Percentiles rank a stretch among this genome's conserved stretches.
Evolutionary conservation across 2,329 filamentous ascomycete genomes (phyloP).

Genomic region (Aspergillus sp.): DNA sequence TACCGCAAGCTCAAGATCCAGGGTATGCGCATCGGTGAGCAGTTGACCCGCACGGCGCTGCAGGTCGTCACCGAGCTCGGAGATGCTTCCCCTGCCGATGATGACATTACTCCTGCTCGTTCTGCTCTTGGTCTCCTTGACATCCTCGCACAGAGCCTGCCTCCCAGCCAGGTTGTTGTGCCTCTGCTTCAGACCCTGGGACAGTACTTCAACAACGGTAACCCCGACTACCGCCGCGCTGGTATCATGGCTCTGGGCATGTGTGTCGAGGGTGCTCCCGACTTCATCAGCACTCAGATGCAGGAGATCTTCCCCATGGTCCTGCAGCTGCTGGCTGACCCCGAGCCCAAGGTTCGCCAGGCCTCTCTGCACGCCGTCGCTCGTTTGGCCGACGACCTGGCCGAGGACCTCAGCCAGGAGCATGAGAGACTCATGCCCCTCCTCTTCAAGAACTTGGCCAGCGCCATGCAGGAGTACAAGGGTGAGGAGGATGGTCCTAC

Average conservation of each 20-base stretch:
- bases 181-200: conserved; percentile 86
- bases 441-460: conserved; percentile 84
- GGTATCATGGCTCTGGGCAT: conserved; percentile 90
- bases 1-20: conserved; percentile 97
- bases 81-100: conserved; percentile 67
- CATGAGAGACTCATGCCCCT: conserved; percentile 82
- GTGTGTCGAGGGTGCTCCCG: conserved; percentile 93
- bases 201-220: conserved; percentile 71
- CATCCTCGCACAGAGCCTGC: conserved; percentile 81
- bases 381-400: conserved; percentile 87
- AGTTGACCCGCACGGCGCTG: conserved; percentile 83
- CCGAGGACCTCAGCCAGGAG: conserved; percentile 83
- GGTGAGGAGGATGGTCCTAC: conserved; percentile 70
- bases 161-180: conserved; percentile 90
- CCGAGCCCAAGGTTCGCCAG: conserved; percentile 80
- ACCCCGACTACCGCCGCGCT: conserved; percentile 81
- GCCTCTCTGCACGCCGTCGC: conserved; percentile 86
- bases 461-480: conserved; percentile 69
- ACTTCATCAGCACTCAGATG: conserved; percentile 95
- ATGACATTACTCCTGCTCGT: conserved; percentile 81
- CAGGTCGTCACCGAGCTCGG: conserved; percentile 89
- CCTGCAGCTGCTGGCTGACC: conserved; percentile 77
- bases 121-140: conserved; percentile 86
- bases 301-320: conserved; percentile 82
- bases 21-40: conserved; percentile 80